A percentile compares a stretch with the other conserved stretches of the same genome.
phyloP scores from a whole-genome alignment of 2,329 filamentous ascomycete species.

The Aspergillus ruber region DNA sequence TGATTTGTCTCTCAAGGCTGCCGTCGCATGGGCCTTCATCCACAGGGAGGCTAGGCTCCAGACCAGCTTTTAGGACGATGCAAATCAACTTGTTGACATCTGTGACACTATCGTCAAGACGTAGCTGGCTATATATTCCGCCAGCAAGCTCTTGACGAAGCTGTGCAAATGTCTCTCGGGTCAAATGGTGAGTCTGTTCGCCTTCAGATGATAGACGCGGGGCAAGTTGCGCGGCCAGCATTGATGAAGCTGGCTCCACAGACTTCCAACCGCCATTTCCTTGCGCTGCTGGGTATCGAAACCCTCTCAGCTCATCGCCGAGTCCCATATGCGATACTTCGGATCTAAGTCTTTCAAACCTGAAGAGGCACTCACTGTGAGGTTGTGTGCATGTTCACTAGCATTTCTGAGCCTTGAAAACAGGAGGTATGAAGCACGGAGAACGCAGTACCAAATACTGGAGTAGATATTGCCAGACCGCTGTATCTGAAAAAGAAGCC shows the following conservation, averaged over 20 bases:
- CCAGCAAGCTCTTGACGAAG: constrained; percentile 61
- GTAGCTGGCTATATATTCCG: constrained; percentile 36
- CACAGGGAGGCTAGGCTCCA: constrained; percentile 48
- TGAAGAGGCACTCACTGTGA: not conserved
- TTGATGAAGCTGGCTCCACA: constrained; percentile 56
- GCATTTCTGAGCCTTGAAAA: not conserved
- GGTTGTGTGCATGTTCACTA: not conserved
- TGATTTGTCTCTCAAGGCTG: constrained; percentile 33
- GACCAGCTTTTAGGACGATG: constrained; percentile 71
- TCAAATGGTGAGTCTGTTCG: constrained; percentile 56
- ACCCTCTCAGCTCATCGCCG: constrained; percentile 12
- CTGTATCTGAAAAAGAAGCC: too few relatives aligned
- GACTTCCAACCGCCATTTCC: constrained; percentile 15
- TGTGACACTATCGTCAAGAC: constrained; percentile 59
- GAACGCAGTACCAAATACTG: too few relatives aligned
- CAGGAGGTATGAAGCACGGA: constrained; percentile 5
- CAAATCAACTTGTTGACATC: constrained; percentile 83
- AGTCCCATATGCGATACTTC: constrained; percentile 18
- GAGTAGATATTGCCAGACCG: too few relatives aligned
- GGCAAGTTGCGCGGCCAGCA: constrained; percentile 79
- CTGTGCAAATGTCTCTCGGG: constrained; percentile 67
- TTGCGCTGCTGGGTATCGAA: constrained; percentile 7
- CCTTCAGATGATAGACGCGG: constrained; percentile 66
- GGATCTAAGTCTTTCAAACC: not conserved
- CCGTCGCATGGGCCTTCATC: constrained; percentile 58